Base-by-base conservation (phyloP, 441 rosid species). In the Syzygium syzygioides region DNA sequence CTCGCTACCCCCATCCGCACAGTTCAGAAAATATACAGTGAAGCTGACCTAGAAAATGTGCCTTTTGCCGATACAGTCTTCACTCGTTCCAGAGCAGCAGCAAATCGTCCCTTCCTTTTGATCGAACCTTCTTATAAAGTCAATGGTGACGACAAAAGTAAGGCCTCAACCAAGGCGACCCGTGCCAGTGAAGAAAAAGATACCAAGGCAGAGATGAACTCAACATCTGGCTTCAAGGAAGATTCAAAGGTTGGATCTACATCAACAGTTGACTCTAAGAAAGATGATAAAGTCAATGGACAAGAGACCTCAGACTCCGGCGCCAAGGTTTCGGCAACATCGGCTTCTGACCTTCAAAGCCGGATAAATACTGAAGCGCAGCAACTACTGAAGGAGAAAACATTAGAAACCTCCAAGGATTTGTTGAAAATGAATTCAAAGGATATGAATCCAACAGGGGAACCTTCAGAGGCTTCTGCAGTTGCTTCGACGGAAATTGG, bases 1-100 rank as follows among this genome's bases (percentile, higher is more conserved):
- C 94, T 95, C 30, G 97, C 97, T 87, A 95, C 96, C 86, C 97
- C 97, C 30, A 93, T 95, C 84, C 94, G 97, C 87, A 94, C 95
- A 20, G 94, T 95, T 57, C 97, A 95, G 91, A 95, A 95, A 86
- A 91, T 93, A 85, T 93, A 93, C 90, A 76, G 92, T 3, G 96
- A 94, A 85, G 87, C 93, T 52, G 97, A 95, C 68, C 88, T 93
- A 90, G 97, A 94, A 86, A 94, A 89, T 50, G 80, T 91, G 87
- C 94, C 93, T 79, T 94, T 93, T 91, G 93, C 97, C 85, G 97
- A 95, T 88, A 87, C 90, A 4, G 54, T 89, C 86, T 93, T 90
- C 90, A 90, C 91, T 23, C 92, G 64, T 60, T 79, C 92, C 54
- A 54, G 93, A 91, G 93, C 93, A 85, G 89, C 93, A 30, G 87